Base-by-base conservation (phyloP, 768 basidiomycete genomes). In the Tulasnella sp. region DNA sequence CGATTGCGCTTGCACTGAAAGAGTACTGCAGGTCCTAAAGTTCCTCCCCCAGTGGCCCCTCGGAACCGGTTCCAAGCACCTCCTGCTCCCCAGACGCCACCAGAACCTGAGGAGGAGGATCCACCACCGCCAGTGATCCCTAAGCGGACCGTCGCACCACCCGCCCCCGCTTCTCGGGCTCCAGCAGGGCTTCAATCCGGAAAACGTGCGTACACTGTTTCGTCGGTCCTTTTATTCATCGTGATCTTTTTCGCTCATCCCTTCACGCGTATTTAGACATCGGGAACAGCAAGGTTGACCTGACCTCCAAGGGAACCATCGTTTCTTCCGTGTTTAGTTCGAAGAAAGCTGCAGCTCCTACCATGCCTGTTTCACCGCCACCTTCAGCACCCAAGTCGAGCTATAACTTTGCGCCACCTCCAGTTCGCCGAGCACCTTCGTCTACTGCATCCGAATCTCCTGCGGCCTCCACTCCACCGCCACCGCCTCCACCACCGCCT, bases 331-430 rank as follows among this genome's bases (percentile, higher is more conserved):
- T 62, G 34, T 46, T 52, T 12, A 42, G 46, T 10, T 68, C 62
- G 14, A 68, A 19, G 34, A 68, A 44, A 36, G 46, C 75, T 36
- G 46, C 76, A n/a, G 5, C 56, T 40, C 19, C 76, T 27, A 71
- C 27, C 24, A 31, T 52, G 68, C 48, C 76, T 3, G 8, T 18
- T 40, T 34, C 36, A 68, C 40, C 76, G 21, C 58, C 73, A 24
- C 40, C 78, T 9, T 38, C 78, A 18, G 42, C 73, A 2, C n/a
- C 42, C 19, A 42, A 44, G 21, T 75, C 78, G 27, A 36, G 12
- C 31, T 68, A 68, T 27, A 36, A 14, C 38, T 79, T 79, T 44
- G 78, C 78, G n/a, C 78, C 78, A 34, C 78, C 78, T 21, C 78
- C 78, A 12, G 56, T 56, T 31, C 40, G 78, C 42, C 68, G 78